These are phyloP conservation scores for Calonectria honghensis DNA, from an alignment of 2,329 filamentous ascomycete genomes.

Conservation along the genomic window DNA sequence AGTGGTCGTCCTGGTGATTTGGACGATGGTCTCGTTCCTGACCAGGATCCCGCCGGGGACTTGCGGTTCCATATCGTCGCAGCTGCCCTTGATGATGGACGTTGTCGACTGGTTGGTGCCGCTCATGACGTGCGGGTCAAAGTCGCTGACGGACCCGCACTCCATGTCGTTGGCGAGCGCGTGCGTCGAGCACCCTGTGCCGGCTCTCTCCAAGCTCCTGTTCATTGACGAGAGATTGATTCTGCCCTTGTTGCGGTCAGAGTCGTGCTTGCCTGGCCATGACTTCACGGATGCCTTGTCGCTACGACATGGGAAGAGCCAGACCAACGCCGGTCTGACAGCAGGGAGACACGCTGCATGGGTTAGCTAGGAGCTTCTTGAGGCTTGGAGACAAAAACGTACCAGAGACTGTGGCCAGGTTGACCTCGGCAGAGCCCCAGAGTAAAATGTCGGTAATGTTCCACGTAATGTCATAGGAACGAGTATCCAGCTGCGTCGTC, in stretches of 20 bases:
- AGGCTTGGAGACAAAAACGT: neutral
- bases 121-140: slow-evolving; percentile 50
- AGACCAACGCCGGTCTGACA: slow-evolving; percentile 46
- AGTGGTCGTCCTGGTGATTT: neutral
- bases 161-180: slow-evolving; percentile 44
- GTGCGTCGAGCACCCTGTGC: slow-evolving; percentile 50
- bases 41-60: slow-evolving; percentile 48
- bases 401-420: slow-evolving; percentile 52
- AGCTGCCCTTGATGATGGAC: slow-evolving; percentile 45
- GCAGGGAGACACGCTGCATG: slow-evolving; percentile 49
- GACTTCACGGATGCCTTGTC: slow-evolving; percentile 39
- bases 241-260: slow-evolving; percentile 46
- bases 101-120: slow-evolving; percentile 38
- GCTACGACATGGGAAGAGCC: slow-evolving; percentile 45
- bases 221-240: slow-evolving; percentile 44
- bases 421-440: slow-evolving; percentile 53
- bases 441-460: slow-evolving; percentile 48
- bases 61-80: neutral
- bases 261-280: slow-evolving; percentile 43
- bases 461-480: slow-evolving; percentile 48
- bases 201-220: slow-evolving; percentile 38
- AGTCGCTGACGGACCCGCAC: slow-evolving; percentile 41
- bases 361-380: neutral
- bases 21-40: slow-evolving; percentile 49
- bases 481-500: slow-evolving; percentile 39